Percentiles rank a stretch among this genome's conserved stretches.
Evolutionary conservation across 352 stramenopile genomes (phyloP).

Genomic region (Thalassiosira allenii): DNA sequence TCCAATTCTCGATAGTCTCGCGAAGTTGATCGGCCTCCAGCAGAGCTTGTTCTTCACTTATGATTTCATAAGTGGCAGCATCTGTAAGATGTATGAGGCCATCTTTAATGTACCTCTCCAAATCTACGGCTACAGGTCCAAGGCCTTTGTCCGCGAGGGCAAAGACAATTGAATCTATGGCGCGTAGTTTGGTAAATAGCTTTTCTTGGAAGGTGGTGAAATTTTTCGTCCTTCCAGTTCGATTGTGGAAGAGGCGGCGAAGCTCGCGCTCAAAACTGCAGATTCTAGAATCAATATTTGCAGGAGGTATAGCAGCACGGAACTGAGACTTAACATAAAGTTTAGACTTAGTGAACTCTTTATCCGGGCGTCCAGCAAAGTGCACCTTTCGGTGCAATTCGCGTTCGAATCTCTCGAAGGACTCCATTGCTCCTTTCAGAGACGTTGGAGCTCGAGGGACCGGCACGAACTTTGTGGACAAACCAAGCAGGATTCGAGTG

Average conservation of each 20-base stretch:
- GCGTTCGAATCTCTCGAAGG: not conserved
- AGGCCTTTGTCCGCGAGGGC: constrained; percentile 11
- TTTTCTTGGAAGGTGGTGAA: not conserved
- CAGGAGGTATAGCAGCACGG: not conserved
- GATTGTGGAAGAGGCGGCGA: not conserved
- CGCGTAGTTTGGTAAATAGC: not conserved
- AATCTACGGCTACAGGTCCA: not conserved
- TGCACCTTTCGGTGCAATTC: constrained; percentile 1
- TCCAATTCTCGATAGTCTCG: not conserved
- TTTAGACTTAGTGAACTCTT: not conserved
- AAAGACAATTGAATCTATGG: not conserved
- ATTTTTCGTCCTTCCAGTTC: not conserved
- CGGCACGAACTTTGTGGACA: constrained; percentile 21
- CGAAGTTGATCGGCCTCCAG: not conserved
- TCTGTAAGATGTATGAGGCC: not conserved
- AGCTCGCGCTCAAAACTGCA: constrained; percentile 2
- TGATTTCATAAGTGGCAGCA: not conserved
- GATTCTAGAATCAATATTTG: not conserved
- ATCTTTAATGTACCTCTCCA: not conserved
- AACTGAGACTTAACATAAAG: constrained; percentile 21
- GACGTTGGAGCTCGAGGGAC: not conserved
- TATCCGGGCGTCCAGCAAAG: constrained; percentile 2
- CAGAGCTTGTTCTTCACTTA: not conserved
- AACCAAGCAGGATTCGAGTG: constrained; percentile 1
- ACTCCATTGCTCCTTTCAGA: not conserved